Evolutionary conservation across 805 yeast species (phyloP), one percentile per base, ranked within the genome.

Genomic region (Zygotorulaspora danielsina): DNA sequence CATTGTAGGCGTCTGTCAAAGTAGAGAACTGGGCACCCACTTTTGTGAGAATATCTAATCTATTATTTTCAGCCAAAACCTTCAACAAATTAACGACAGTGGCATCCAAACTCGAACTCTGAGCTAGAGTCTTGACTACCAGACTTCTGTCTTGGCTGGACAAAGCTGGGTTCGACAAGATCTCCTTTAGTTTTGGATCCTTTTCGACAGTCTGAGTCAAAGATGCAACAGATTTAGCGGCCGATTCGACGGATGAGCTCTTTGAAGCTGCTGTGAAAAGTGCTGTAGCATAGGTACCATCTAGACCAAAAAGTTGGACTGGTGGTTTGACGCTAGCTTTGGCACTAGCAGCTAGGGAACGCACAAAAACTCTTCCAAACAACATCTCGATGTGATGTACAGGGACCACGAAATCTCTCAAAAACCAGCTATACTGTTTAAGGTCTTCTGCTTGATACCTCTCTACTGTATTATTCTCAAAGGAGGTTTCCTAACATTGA

Each of bases 201-300:
- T 71, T 63, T 35, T 70, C 57, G 49, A 88, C 60, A 49, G 80
- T 67, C 20, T 42, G 41, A 28, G 70, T 60, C 54, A 93, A 65
- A 50, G 76, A 66, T 51, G 64, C 64, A 57, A 93, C 78, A 29
- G 89, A 78, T 58, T 72, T 71, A 55, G 74, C 73, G 41, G 89
- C 81, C 48, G 79, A 67, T 51, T 81, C 90, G 54, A 88, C 70
- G 7, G 86, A 72, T 24, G 94, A 76, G 54, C 78, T 79, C 73
- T 85, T 82, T 52, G 82, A 82, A 41, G 97, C 82, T 16, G 97
- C 97, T 39, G 89, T 73, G 78, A 81, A 90, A 57, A 93, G 76
- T 35, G 98, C 96, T 42, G 87, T 76, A 54, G 97, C 98, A 68
- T 90, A 90, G 50, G 97, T 88, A 63, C 97, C 98, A 54, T 89